A percentile compares a stretch with the other conserved stretches of the same genome.
Conservation (phyloP, 73 alveolate species). For the Paramecium primaurelia region DNA sequence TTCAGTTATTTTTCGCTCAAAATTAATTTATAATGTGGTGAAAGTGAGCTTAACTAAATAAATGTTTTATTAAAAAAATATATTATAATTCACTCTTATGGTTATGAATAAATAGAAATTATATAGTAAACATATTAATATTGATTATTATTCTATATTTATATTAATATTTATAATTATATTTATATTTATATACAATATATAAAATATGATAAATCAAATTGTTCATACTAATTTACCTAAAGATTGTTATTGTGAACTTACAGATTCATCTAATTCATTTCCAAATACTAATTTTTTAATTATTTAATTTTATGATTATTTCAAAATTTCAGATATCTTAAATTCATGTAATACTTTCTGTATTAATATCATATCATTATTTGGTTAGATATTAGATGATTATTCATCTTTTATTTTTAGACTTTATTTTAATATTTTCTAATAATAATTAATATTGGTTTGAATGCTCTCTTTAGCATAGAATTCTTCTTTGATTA, state of each 20-base stretch:
- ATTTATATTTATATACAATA: too few species aligned
- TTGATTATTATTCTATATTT: too few species aligned
- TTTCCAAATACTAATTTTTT: not conserved
- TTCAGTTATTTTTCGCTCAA: not conserved
- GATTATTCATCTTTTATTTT: not conserved
- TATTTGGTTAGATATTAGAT: not conserved
- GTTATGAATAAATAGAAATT: too few species aligned
- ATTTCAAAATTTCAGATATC: not conserved
- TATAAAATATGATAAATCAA: too few species aligned
- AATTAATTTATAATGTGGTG: not conserved
- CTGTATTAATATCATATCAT: not conserved
- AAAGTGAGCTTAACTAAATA: not conserved
- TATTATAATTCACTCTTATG: too few species aligned
- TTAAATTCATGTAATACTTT: not conserved
- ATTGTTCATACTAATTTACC: not conserved
- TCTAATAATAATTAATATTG: not conserved
- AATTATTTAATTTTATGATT: not conserved
- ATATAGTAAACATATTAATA: too few species aligned
- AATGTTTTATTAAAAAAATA: too few species aligned
- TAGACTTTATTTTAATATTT: not conserved
- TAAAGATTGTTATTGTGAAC: not conserved
- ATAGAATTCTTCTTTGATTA: not conserved
- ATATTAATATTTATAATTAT: too few species aligned
- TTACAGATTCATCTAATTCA: not conserved
- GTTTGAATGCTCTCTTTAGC: not conserved